These are phyloP conservation scores for Coemansia umbellata DNA, from an alignment of 192 early-diverging fungal genomes.

Conservation along the genomic window DNA sequence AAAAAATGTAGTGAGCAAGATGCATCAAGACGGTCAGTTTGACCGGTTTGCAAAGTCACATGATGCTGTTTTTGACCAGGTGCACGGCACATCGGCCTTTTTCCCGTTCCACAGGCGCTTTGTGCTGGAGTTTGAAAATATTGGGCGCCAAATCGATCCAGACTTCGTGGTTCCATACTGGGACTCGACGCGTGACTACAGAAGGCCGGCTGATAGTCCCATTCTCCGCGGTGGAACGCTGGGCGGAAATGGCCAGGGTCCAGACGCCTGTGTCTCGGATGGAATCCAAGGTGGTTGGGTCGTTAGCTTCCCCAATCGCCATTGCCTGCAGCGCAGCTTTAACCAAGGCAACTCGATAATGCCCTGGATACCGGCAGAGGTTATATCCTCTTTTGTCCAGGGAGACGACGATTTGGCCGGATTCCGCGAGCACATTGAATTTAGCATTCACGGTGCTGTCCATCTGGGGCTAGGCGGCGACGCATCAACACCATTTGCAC, in stretches of 20 bases:
- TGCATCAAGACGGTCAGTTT: conserved; percentile 31
- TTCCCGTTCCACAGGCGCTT: conserved; percentile 52
- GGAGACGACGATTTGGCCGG: conserved; percentile 9
- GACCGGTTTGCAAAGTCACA: conserved; percentile 40
- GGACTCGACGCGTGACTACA: conserved; percentile 37
- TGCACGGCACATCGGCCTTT: conserved; percentile 45
- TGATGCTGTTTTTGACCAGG: conserved; percentile 27
- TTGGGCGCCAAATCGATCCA: conserved; percentile 30
- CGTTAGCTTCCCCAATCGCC: conserved; percentile 17
- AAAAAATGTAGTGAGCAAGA: conserved; percentile 13
- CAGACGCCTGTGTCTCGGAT: conserved; percentile 11
- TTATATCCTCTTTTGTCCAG: conserved; percentile 44
- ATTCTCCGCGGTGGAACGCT: conserved; percentile 15
- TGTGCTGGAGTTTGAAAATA: conserved; percentile 46
- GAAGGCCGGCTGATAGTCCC: conserved; percentile 28
- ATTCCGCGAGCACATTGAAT: conserved; percentile 52
- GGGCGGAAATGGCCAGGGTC: conserved; percentile 39
- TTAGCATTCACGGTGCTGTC: conserved; percentile 42
- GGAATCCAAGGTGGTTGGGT: conserved; percentile 36
- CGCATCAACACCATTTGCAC: conserved; percentile 40
- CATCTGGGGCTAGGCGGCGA: conserved; percentile 52
- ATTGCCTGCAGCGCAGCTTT: conserved; percentile 35
- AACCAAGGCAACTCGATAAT: conserved; percentile 18
- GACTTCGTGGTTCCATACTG: conserved; percentile 44
- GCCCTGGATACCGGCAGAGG: conserved; percentile 39